phyloP scores from a whole-genome alignment of 129 eudicot species.

The Saposhnikovia divaricata region DNA sequence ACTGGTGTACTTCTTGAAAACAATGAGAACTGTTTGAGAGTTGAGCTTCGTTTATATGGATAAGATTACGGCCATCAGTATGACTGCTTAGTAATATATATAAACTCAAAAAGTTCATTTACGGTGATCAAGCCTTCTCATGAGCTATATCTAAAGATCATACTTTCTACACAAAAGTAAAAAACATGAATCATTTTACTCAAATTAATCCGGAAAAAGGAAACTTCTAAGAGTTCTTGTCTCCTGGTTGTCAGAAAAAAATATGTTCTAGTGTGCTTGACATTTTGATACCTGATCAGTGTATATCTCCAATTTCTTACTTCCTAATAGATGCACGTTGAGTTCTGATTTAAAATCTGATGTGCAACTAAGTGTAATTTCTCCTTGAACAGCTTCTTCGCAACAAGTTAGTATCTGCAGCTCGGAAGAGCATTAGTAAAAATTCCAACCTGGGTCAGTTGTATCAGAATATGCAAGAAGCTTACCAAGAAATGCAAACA shows the following conservation, averaged over 20 bases:
- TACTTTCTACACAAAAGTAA: not conserved
- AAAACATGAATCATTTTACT: not conserved
- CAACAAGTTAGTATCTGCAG: conserved; percentile 77
- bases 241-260: not conserved
- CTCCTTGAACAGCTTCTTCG: conserved; percentile 67
- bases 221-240: not conserved
- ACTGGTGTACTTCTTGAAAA: not conserved
- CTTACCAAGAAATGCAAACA: conserved; percentile 85
- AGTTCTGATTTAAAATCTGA: conserved; percentile 6
- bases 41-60: not conserved
- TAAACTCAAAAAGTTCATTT: too few relatives aligned
- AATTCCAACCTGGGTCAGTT: conserved; percentile 72
- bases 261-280: not conserved
- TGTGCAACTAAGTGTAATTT: not conserved
- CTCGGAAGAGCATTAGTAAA: conserved; percentile 60
- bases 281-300: not conserved
- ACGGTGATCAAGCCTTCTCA: not conserved
- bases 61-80: not conserved
- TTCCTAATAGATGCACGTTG: not conserved
- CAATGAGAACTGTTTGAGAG: not conserved
- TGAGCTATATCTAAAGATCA: not conserved
- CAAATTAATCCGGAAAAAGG: not conserved
- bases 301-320: not conserved
- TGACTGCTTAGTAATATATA: not conserved
- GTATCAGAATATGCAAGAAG: conserved; percentile 68